Base-by-base conservation (phyloP, 768 basidiomycete species). In the Leccinum aurantiacum region DNA sequence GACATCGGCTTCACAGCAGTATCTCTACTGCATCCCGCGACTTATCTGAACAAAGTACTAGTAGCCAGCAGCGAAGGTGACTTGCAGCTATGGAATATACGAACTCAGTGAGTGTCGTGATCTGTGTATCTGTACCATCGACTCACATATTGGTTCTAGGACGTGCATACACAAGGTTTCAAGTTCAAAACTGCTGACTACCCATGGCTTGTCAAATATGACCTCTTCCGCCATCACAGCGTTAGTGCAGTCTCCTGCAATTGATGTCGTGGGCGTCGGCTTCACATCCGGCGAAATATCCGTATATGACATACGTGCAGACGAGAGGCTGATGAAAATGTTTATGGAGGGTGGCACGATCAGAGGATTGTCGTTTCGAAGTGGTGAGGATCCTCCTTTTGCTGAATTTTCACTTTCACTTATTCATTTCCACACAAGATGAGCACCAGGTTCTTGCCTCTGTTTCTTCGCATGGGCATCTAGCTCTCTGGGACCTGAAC, bases 211-310 rank as follows among this genome's bases (percentile, higher is more conserved):
- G 69, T 70, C 58, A 74, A 70, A 47, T 65, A 46, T 56, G 65
- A 47, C 67, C 63, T 60, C 75, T 56, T 59, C 69, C 54, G 80
- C 90, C 9, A 84, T 98, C 64, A 95, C 93, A 2, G 78, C 88
- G 3, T 69, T 98, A 41, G 85, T 86, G 1, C 97, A 97, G 71
- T 95, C 94, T 9, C 95, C 96, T 25, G 97, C 95, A 14, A 89
- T 98, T 55, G 97, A 99, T 67, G 93, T 98, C 10, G 82, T 98
- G 41, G 97, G 93, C n/a, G 79, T 99, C 53, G 96, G 94, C 1
- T 93, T 91, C 71, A 79, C 87, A 1, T 91, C 90, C 1, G 97
- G 97, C 44, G 87, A 91, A 66, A 86, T 97, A 29, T 87, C 89
- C 0, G 82, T 99, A 4, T 90, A 95, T 68, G 97, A 99, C 69